Percentiles rank a stretch among this genome's conserved stretches.
phyloP scores from a whole-genome alignment of 345 rosid genomes.

The Populus euphratica region DNA sequence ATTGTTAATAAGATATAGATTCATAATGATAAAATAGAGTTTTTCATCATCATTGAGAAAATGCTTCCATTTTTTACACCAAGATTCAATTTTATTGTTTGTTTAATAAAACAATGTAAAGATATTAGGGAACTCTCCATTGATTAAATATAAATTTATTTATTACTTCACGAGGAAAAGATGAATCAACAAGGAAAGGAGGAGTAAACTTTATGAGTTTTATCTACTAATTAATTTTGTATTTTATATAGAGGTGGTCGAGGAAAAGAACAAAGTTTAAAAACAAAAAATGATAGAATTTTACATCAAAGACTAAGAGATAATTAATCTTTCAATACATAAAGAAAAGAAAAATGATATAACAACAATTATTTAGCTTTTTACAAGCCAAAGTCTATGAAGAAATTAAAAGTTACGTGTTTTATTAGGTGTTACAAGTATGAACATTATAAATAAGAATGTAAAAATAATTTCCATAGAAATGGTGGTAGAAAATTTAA shows the following conservation, averaged over 20 bases:
- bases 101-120: not conserved
- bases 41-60: not conserved
- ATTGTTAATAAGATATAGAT: not conserved
- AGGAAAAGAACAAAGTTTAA: too few species aligned
- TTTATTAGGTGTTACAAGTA: not conserved
- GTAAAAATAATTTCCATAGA: not conserved
- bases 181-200: not conserved
- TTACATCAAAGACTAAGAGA: not conserved
- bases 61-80: too few species aligned
- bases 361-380: not conserved
- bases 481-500: not conserved
- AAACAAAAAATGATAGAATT: too few species aligned
- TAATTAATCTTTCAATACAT: not conserved
- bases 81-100: not conserved
- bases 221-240: not conserved
- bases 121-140: not conserved
- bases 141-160: not conserved
- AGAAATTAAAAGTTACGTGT: not conserved
- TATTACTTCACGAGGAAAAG: not conserved
- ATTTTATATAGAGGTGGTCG: too few species aligned
- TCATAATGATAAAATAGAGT: not conserved
- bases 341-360: not conserved
- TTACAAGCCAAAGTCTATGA: not conserved
- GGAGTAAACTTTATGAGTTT: not conserved
- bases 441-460: not conserved